Conservation (phyloP, 768 basidiomycete species). For the Trametes cinnabarina region DNA sequence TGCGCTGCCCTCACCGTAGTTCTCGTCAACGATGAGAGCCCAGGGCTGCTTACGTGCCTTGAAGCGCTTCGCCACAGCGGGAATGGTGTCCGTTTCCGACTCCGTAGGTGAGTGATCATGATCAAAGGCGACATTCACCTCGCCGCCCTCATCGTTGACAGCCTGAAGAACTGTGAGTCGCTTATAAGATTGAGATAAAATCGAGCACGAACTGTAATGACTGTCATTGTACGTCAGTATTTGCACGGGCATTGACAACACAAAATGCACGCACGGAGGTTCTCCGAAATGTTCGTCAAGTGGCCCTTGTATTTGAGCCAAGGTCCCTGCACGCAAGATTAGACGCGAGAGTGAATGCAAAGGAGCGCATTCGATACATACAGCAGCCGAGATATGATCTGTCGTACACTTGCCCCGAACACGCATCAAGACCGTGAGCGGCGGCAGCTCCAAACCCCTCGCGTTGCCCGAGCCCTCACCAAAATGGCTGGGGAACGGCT, state of each 20-base stretch:
- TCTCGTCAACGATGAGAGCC: constrained; percentile 93
- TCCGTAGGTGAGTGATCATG: constrained; percentile 48
- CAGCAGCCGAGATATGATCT: constrained; percentile 96
- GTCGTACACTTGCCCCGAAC: constrained; percentile 99
- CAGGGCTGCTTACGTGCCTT: constrained; percentile 83
- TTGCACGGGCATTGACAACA: neutral
- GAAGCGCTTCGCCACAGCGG: constrained; percentile 85
- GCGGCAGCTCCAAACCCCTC: constrained; percentile 70
- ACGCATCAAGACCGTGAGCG: constrained; percentile 81
- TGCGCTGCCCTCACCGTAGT: constrained; percentile 97
- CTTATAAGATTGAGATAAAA: neutral
- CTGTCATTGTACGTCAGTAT: constrained; percentile 40
- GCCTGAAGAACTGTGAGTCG: constrained; percentile 47
- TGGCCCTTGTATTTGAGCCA: constrained; percentile 99
- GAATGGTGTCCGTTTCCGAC: constrained; percentile 73
- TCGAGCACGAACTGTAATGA: constrained; percentile 66
- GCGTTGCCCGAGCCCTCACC: constrained; percentile 42
- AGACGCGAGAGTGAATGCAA: too few species aligned
- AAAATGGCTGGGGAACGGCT: constrained; percentile 84
- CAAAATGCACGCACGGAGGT: constrained; percentile 62
- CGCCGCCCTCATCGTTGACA: constrained; percentile 90
- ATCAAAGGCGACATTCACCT: constrained; percentile 90
- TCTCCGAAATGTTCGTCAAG: constrained; percentile 93
- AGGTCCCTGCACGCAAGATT: constrained; percentile 58
- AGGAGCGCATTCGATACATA: too few species aligned